A percentile compares a stretch with the other conserved stretches of the same genome.
Evolutionary conservation across 495 filamentous ascomycete species (phyloP).

Genomic region (Podospora sp.): DNA sequence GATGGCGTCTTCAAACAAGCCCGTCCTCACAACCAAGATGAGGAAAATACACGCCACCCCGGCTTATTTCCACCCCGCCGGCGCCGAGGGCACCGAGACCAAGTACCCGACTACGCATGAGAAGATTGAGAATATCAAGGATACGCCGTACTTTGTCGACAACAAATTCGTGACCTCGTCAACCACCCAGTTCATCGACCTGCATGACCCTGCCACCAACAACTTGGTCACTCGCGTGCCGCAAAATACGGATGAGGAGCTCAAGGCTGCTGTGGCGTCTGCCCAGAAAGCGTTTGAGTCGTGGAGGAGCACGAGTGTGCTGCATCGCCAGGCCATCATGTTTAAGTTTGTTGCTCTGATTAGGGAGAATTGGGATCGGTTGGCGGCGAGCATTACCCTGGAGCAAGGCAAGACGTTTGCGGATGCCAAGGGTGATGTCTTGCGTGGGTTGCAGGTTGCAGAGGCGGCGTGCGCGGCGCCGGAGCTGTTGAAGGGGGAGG

Average conservation of each 20-base stretch:
- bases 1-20: constrained; percentile 39
- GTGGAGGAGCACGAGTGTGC: constrained; percentile 83
- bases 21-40: constrained; percentile 34
- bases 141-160: constrained; percentile 90
- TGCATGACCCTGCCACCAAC: constrained; percentile 95
- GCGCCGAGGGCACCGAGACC: constrained; percentile 58
- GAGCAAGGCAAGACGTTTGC: constrained; percentile 99
- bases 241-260: constrained; percentile 88
- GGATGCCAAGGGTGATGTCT: constrained; percentile 92
- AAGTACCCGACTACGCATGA: constrained; percentile 83
- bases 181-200: constrained; percentile 82
- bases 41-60: constrained; percentile 63
- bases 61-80: constrained; percentile 54
- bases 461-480: constrained; percentile 96
- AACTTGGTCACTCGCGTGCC: constrained; percentile 98
- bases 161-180: constrained; percentile 82
- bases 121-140: constrained; percentile 68
- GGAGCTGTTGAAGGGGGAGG: constrained; percentile 88
- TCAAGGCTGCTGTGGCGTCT: constrained; percentile 82
- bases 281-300: constrained; percentile 87
- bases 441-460: constrained; percentile 93
- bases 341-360: constrained; percentile 93
- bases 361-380: constrained; percentile 90
- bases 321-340: constrained; percentile 91
- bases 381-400: constrained; percentile 93